These are phyloP conservation scores for Kodamaea neixiangensis DNA, from an alignment of 805 yeast species.

Conservation along the genomic window DNA sequence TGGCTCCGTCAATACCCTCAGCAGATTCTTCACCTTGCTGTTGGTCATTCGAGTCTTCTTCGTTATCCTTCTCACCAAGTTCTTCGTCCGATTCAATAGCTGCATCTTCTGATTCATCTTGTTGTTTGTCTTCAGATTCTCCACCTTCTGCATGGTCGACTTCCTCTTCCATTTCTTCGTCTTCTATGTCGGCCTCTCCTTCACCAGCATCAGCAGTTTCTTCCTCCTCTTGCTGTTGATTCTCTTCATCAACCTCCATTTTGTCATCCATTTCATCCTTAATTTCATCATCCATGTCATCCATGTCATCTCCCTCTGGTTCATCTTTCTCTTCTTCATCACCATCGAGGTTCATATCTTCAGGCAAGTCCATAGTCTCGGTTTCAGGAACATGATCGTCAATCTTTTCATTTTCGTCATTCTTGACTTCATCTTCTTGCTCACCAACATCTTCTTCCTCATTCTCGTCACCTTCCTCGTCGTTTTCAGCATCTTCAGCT, in stretches of 20 bases:
- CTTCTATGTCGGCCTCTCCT: slow-evolving; percentile 15
- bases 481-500: slow-evolving; percentile 58
- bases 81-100: slow-evolving; percentile 33
- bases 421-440: slow-evolving; percentile 74
- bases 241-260: slow-evolving; percentile 22
- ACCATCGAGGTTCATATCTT: slow-evolving; percentile 86
- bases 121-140: slow-evolving; percentile 28
- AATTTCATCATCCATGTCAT: slow-evolving; percentile 26
- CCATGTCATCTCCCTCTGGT: slow-evolving; percentile 28
- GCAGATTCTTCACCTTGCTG: slow-evolving; percentile 26
- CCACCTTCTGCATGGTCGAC: slow-evolving; percentile 21
- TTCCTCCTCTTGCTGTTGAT: slow-evolving; percentile 20
- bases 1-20: slow-evolving; percentile 57
- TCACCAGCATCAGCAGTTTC: slow-evolving; percentile 8
- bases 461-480: slow-evolving; percentile 53
- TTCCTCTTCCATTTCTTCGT: slow-evolving; percentile 12
- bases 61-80: slow-evolving; percentile 28
- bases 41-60: slow-evolving; percentile 25
- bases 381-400: slow-evolving; percentile 78
- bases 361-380: slow-evolving; percentile 89
- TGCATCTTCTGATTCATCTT: slow-evolving; percentile 15
- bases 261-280: slow-evolving; percentile 28
- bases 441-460: slow-evolving; percentile 77
- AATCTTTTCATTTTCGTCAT: slow-evolving; percentile 67
- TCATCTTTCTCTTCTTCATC: slow-evolving; percentile 43